Evolutionary conservation across 1,284 basidiomycete species (phyloP).

Genomic region (Ustilago xerochloae): DNA sequence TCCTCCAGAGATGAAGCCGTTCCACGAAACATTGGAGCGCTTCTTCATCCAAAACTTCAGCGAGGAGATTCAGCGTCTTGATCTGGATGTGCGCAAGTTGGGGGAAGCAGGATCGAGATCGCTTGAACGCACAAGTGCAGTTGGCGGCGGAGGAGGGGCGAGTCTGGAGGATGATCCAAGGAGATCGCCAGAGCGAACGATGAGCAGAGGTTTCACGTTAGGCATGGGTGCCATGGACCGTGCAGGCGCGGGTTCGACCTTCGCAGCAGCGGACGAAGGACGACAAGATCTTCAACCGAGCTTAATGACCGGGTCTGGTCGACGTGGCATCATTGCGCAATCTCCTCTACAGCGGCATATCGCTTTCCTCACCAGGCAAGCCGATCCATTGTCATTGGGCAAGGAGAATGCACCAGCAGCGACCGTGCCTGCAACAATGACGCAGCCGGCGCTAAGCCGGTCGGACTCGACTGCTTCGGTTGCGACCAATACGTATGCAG

Average conservation of each 20-base stretch:
- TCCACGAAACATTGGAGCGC: constrained; percentile 88
- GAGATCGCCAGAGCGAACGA: constrained; percentile 32
- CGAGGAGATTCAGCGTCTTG: constrained; percentile 77
- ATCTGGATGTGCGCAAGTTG: constrained; percentile 42
- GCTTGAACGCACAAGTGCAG: constrained; percentile 10
- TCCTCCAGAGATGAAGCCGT: constrained; percentile 84
- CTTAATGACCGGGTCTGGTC: constrained; percentile 9
- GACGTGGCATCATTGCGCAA: constrained; percentile 12
- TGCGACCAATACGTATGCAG: neutral
- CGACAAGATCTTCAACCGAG: constrained; percentile 39
- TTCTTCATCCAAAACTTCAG: constrained; percentile 88
- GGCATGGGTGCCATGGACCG: constrained; percentile 47
- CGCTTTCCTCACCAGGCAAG: constrained; percentile 35
- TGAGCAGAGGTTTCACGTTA: constrained; percentile 29
- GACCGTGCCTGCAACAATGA: neutral
- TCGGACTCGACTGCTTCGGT: constrained; percentile 17
- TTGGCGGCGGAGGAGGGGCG: constrained; percentile 1
- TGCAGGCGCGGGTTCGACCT: constrained; percentile 11
- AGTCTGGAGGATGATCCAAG: constrained; percentile 25
- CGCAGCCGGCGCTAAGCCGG: constrained; percentile 3
- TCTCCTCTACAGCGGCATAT: constrained; percentile 55
- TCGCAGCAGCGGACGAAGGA: constrained; percentile 18
- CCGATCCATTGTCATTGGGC: constrained; percentile 3
- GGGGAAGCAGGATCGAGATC: constrained; percentile 13
- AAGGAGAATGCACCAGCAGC: neutral